Evolutionary conservation across 2,329 filamentous ascomycete genomes (phyloP).

Genomic region (Exophiala sp.): DNA sequence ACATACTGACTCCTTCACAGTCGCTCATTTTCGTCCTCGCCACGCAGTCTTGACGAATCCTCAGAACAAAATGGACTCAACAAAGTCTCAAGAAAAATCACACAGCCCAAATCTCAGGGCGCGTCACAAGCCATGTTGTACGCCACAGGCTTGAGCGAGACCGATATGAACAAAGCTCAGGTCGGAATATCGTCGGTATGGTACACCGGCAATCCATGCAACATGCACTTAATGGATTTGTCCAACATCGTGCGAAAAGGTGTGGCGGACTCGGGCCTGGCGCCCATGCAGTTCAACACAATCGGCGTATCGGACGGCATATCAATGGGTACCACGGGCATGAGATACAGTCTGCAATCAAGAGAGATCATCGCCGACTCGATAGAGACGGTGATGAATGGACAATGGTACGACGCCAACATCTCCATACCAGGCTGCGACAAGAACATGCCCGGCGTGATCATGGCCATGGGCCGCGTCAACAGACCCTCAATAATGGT

Average conservation of each 20-base stretch:
- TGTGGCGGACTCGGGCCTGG: slow-evolving; percentile 70
- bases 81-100: slow-evolving; percentile 78
- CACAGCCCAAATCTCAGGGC: slow-evolving; percentile 95
- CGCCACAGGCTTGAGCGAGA: slow-evolving; percentile 81
- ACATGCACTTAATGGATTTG: slow-evolving; percentile 95
- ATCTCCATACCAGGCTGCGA: slow-evolving; percentile 96
- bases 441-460: slow-evolving; percentile 97
- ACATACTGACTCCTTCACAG: slow-evolving; percentile 1
- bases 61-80: slow-evolving; percentile 57
- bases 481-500: slow-evolving; percentile 97
- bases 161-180: slow-evolving; percentile 93
- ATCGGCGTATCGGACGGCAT: slow-evolving; percentile 97
- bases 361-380: slow-evolving; percentile 96
- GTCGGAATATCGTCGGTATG: slow-evolving; percentile 97
- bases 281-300: slow-evolving; percentile 98
- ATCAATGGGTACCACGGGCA: slow-evolving; percentile 96
- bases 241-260: slow-evolving; percentile 73
- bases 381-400: slow-evolving; percentile 98
- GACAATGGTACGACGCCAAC: slow-evolving; percentile 98
- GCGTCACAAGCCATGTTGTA: slow-evolving; percentile 99
- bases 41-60: slow-evolving; percentile 1
- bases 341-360: slow-evolving; percentile 92
- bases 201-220: slow-evolving; percentile 98
- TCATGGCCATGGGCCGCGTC: slow-evolving; percentile 90
- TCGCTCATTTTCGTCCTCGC: slow-evolving; percentile 19